phyloP scores from a whole-genome alignment of 805 yeast species.

The Candida sonorensis region DNA sequence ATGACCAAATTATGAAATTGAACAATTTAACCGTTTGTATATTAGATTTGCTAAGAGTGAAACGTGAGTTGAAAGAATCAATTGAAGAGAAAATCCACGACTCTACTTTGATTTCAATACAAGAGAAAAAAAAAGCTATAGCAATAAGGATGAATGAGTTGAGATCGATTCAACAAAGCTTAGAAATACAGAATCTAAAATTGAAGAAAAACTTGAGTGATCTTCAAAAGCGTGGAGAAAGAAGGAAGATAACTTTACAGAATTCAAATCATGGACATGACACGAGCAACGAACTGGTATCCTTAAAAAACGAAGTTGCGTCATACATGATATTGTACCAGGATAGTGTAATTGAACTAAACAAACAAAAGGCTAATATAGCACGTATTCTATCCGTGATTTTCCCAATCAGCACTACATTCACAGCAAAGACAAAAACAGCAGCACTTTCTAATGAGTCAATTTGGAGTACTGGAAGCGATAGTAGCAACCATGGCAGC shows the following conservation, averaged over 20 bases:
- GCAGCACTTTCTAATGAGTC: conserved; percentile 14
- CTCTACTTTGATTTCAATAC: not conserved
- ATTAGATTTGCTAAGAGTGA: conserved; percentile 24
- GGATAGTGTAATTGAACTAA: conserved; percentile 5
- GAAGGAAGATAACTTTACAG: not conserved
- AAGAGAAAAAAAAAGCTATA: not conserved
- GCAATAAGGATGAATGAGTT: not conserved
- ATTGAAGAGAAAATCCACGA: conserved; percentile 1
- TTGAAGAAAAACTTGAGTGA: not conserved
- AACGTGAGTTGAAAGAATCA: conserved; percentile 6
- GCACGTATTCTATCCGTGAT: conserved; percentile 18
- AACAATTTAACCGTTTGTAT: conserved; percentile 32
- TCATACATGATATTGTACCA: conserved; percentile 11
- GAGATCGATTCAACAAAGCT: not conserved
- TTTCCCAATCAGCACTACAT: conserved; percentile 32
- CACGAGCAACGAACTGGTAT: not conserved
- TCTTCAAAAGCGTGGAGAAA: not conserved
- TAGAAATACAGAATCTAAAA: not conserved
- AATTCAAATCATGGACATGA: not conserved
- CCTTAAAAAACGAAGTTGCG: conserved; percentile 7
- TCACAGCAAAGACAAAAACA: no score
- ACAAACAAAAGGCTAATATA: conserved; percentile 20
- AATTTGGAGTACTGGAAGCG: conserved; percentile 8
- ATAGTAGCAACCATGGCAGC: conserved; percentile 19
- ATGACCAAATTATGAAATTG: conserved; percentile 36